Conservation (phyloP, 2,329 filamentous ascomycete species). For the Annulohypoxylon truncatum region DNA sequence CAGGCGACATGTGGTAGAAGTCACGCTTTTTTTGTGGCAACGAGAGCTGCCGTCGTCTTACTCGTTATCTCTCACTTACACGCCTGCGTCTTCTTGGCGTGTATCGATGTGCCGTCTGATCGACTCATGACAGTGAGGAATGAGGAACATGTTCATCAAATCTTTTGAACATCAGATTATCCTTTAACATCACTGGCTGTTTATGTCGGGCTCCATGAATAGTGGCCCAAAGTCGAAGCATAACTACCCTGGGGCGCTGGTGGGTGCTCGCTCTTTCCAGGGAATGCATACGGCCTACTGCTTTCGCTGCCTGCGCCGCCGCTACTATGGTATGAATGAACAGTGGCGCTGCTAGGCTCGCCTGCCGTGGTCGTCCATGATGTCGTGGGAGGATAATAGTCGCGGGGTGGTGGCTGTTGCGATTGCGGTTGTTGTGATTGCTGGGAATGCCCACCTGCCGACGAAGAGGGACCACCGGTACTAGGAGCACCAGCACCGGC, state of each 20-base stretch:
- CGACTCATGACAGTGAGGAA: conserved; percentile 12
- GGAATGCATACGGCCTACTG: conserved; percentile 61
- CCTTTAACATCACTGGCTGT: not conserved
- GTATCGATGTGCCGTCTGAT: conserved; percentile 8
- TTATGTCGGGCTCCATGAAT: conserved; percentile 67
- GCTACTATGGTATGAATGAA: conserved; percentile 56
- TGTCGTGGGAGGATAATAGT: conserved; percentile 65
- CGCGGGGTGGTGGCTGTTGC: conserved; percentile 54
- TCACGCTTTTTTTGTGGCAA: conserved; percentile 32
- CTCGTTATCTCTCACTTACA: conserved; percentile 8
- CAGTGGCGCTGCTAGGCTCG: conserved; percentile 56
- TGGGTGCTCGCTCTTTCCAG: conserved; percentile 54
- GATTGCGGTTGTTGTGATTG: conserved; percentile 28
- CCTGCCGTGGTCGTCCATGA: conserved; percentile 65
- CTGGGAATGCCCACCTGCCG: conserved; percentile 29
- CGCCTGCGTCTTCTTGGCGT: conserved; percentile 9
- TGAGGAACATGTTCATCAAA: conserved; percentile 23
- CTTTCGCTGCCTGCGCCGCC: conserved; percentile 54
- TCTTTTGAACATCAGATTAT: conserved; percentile 10
- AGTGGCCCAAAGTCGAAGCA: conserved; percentile 64
- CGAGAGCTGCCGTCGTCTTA: conserved; percentile 22
- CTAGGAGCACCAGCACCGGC: conserved; percentile 21
- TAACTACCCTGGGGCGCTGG: conserved; percentile 58
- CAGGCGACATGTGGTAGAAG: conserved; percentile 30
- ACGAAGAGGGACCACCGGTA: conserved; percentile 28